phyloP scores from a whole-genome alignment of 331 rosid genomes.

The Malus hybrid region DNA sequence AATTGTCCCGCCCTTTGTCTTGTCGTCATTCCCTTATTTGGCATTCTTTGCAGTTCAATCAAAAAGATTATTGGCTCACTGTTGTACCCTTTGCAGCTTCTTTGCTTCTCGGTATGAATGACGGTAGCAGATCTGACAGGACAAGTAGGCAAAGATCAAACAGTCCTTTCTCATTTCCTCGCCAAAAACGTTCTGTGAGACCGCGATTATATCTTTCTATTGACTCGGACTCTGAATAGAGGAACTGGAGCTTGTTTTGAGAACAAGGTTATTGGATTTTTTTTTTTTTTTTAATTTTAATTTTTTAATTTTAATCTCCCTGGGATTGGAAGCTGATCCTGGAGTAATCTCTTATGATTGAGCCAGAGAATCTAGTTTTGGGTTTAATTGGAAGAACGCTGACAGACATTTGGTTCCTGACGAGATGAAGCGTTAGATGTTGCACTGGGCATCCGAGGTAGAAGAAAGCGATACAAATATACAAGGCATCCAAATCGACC shows the following conservation, averaged over 20 bases:
- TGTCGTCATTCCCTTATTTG: not conserved
- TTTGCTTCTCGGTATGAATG: conserved; percentile 74
- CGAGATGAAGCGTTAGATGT: conserved; percentile 13
- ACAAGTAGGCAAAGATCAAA: conserved; percentile 59
- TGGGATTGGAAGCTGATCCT: conserved; percentile 6
- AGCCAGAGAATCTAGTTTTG: conserved; percentile 17
- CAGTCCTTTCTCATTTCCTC: conserved; percentile 92
- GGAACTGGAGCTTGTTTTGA: conserved; percentile 21
- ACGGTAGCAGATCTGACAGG: conserved; percentile 58
- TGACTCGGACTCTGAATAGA: conserved; percentile 83
- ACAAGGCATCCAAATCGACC: not conserved
- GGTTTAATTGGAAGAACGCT: conserved; percentile 22
- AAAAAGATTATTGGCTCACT: conserved; percentile 18
- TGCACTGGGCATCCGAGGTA: conserved; percentile 24
- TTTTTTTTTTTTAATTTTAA: not conserved
- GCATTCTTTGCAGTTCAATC: not conserved
- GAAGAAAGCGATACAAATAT: conserved; percentile 2
- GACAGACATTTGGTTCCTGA: conserved; percentile 24
- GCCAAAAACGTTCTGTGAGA: conserved; percentile 94
- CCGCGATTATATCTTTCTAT: conserved; percentile 64
- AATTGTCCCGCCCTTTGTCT: not conserved
- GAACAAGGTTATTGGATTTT: conserved; percentile 25
- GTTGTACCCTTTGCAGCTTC: conserved; percentile 59
- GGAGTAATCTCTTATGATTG: conserved; percentile 6
- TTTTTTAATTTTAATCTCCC: not conserved